Conservation (phyloP, 208 protist genomes). For the Trypanosoma cruzi region DNA sequence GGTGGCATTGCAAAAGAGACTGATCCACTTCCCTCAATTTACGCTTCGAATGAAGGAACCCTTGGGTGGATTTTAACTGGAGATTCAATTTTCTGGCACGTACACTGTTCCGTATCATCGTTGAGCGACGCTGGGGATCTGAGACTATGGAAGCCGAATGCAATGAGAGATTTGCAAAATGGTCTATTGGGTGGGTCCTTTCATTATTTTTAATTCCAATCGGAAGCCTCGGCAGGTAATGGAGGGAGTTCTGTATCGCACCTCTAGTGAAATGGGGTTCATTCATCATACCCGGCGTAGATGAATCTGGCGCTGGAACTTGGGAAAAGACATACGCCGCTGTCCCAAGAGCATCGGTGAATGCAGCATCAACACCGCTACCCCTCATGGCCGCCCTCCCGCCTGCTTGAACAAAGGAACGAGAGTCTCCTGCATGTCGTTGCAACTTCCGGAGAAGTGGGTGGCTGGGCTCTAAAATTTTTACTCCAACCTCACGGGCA, state of each 20-base stretch:
- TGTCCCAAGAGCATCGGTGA: background rate
- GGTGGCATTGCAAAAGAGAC: slow-evolving; percentile 22
- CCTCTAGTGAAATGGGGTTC: background rate
- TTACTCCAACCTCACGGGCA: background rate
- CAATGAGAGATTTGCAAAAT: background rate
- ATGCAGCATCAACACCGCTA: too few species aligned
- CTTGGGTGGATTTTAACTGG: background rate
- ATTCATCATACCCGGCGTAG: too few species aligned
- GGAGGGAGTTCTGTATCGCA: background rate
- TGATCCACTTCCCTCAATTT: background rate
- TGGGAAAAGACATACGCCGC: background rate
- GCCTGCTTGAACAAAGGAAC: background rate
- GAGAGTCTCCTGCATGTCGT: background rate
- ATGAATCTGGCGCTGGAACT: background rate
- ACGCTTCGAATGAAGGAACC: background rate
- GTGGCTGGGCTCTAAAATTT: slow-evolving; percentile 12
- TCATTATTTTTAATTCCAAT: background rate
- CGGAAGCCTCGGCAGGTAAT: background rate
- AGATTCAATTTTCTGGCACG: background rate
- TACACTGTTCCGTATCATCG: background rate
- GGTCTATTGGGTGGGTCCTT: background rate
- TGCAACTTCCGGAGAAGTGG: slow-evolving; percentile 18
- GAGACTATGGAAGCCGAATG: background rate
- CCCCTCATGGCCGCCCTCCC: background rate
- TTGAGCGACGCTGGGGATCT: background rate